Conservation (phyloP, 2,329 filamentous ascomycete genomes). For the Sclerotinia sclerotiorum region DNA sequence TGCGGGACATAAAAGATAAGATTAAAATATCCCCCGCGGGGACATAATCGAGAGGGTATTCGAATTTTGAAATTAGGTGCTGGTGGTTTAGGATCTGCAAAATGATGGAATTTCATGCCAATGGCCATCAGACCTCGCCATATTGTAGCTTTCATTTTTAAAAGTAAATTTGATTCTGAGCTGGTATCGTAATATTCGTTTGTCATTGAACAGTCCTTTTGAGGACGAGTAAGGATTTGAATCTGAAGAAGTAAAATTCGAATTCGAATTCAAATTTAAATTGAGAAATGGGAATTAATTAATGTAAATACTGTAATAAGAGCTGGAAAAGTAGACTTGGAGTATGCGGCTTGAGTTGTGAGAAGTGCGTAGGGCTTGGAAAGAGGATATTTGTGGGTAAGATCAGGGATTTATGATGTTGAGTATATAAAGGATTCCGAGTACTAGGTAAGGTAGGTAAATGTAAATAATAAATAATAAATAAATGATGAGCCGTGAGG, state of each 20-base stretch:
- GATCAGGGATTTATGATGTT: conserved; percentile 10
- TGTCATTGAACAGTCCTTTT: conserved; percentile 10
- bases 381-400: conserved; percentile 6
- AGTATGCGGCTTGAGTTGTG: not conserved
- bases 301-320: not conserved
- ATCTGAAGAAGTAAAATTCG: not conserved
- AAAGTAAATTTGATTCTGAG: conserved; percentile 22
- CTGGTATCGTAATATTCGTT: not conserved
- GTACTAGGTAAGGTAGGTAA: not conserved
- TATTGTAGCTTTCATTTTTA: conserved; percentile 40
- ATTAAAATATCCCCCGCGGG: conserved; percentile 39
- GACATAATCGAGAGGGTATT: conserved; percentile 38
- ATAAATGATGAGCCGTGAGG: not conserved
- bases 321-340: not conserved
- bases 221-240: not conserved
- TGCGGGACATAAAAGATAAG: conserved; percentile 48
- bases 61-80: conserved; percentile 39
- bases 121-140: conserved; percentile 41
- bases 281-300: not conserved
- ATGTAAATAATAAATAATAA: no score
- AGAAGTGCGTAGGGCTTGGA: not conserved
- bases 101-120: conserved; percentile 41
- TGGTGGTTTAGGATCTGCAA: conserved; percentile 38
- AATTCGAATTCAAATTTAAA: not conserved
- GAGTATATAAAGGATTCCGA: not conserved